phyloP scores from a whole-genome alignment of 2,329 filamentous ascomycete genomes.

The Thelonectria rubi region DNA sequence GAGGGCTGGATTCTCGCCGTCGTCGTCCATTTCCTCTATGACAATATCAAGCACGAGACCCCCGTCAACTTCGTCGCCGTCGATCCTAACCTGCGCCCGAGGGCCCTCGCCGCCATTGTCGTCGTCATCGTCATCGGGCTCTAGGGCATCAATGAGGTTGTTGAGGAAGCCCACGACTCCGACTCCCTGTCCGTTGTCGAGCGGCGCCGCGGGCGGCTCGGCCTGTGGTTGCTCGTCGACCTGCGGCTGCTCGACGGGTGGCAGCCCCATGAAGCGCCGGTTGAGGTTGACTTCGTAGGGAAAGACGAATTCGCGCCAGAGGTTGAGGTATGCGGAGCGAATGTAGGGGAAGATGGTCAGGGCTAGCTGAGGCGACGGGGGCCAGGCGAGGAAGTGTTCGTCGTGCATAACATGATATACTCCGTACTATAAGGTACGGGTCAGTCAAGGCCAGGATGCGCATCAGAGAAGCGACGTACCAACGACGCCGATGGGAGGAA shows the following conservation, averaged over 20 bases:
- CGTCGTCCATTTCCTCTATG: constrained; percentile 44
- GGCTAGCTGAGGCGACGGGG: constrained; percentile 62
- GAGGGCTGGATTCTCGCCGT: constrained; percentile 51
- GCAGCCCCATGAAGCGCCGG: constrained; percentile 54
- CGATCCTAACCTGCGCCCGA: constrained; percentile 30
- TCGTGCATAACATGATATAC: constrained; percentile 56
- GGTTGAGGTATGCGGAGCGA: constrained; percentile 54
- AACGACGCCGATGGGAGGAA: constrained; percentile 54
- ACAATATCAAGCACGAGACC: constrained; percentile 48
- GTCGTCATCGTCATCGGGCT: constrained; percentile 45
- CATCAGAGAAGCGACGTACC: constrained; percentile 44
- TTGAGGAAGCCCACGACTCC: constrained; percentile 50
- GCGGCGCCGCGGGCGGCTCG: constrained; percentile 34
- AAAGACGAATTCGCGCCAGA: constrained; percentile 58
- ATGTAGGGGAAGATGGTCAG: constrained; percentile 60
- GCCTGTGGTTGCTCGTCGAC: constrained; percentile 20
- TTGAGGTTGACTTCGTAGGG: constrained; percentile 60
- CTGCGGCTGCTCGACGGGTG: constrained; percentile 41
- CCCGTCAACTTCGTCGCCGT: constrained; percentile 38
- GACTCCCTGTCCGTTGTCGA: constrained; percentile 33
- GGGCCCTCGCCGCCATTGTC: constrained; percentile 30
- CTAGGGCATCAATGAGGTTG: constrained; percentile 49
- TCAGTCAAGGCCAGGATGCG: constrained; percentile 6
- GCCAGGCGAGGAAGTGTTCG: constrained; percentile 59
- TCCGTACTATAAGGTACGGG: constrained; percentile 54